Base-by-base conservation (phyloP, 257 asterid genomes). In the Rhazya stricta region DNA sequence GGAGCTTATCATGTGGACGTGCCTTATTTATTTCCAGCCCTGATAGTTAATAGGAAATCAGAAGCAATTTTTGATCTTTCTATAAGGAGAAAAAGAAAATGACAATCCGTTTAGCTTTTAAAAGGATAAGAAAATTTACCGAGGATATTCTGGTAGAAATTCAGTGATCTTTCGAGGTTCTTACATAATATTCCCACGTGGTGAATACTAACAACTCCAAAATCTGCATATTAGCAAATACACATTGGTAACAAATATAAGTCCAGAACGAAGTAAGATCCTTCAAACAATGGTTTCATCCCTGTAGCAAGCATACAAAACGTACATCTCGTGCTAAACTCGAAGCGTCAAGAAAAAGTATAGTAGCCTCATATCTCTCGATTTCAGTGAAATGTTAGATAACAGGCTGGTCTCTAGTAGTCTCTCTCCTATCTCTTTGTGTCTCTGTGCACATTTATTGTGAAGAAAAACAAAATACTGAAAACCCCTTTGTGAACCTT, bases 111-210 rank as follows among this genome's bases (percentile, higher is more conserved):
- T 37, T 34, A 57, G 53, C 37, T n/a, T 76, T 77, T n/a, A 63
- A 60, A n/a, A 73, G 48, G 51, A 29, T 23, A 41, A 37, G 61
- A 77, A 37, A 41, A 39, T 30, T 71, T 82, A 94, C 98, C 98
- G 12, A 94, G 97, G 73, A 90, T 79, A 78, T 91, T 88, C 86
- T 89, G 93, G 90, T 94, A 91, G 76, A 94, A 94, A 76, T 90
- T 84, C 74, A 94, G 86, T 8, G 97, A 91, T 82, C 94, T 87
- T 72, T 91, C 97, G 46, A 94, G 98, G 83, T 94, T 91, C 85
- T 91, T 92, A 21, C 98, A 94, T 81, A 94, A 83, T 81, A 94
- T 82, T 34, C 98, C 97, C 5, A 94, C 97, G 69, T 94, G 98
- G 83, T 94, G 98, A 72, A 94, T 79, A 32, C 93, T 84, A 76